phyloP scores from a whole-genome alignment of 1,284 basidiomycete genomes.

The Binderoboletus segoi region DNA sequence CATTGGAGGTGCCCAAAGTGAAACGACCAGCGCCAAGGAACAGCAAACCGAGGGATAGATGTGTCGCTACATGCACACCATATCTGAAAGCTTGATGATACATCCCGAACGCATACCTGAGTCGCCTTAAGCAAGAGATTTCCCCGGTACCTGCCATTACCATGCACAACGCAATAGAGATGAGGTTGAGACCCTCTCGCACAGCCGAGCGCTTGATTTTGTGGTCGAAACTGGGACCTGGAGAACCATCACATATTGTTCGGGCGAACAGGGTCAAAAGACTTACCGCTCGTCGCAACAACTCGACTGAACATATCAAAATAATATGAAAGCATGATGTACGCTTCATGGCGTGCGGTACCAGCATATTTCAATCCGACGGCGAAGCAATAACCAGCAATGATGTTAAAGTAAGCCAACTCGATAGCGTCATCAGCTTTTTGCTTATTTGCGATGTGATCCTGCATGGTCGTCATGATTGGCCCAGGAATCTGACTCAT shows the following conservation, averaged over 20 bases:
- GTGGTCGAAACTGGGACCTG: conserved; percentile 79
- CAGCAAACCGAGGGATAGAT: conserved; percentile 89
- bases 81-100: conserved; percentile 82
- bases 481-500: conserved; percentile 71
- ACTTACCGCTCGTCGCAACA: conserved; percentile 63
- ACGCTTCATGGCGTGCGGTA: conserved; percentile 85
- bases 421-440: conserved; percentile 76
- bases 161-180: conserved; percentile 84
- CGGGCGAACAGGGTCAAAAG: conserved; percentile 2
- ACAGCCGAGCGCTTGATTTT: conserved; percentile 84
- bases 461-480: conserved; percentile 62
- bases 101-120: conserved; percentile 92
- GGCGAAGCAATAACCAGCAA: conserved; percentile 90
- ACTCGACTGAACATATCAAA: conserved; percentile 77
- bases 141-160: conserved; percentile 98
- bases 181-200: conserved; percentile 86
- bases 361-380: conserved; percentile 94
- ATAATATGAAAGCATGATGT: conserved; percentile 78
- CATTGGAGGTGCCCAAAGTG: conserved; percentile 90
- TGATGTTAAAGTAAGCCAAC: conserved; percentile 85
- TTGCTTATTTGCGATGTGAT: conserved; percentile 48
- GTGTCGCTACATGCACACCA: conserved; percentile 88
- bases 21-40: conserved; percentile 94
- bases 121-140: conserved; percentile 84
- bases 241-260: background rate